Evolutionary conservation across 176 grass and related monocot species (phyloP).

Genomic region (bread wheat (Triticum aestivum)): DNA sequence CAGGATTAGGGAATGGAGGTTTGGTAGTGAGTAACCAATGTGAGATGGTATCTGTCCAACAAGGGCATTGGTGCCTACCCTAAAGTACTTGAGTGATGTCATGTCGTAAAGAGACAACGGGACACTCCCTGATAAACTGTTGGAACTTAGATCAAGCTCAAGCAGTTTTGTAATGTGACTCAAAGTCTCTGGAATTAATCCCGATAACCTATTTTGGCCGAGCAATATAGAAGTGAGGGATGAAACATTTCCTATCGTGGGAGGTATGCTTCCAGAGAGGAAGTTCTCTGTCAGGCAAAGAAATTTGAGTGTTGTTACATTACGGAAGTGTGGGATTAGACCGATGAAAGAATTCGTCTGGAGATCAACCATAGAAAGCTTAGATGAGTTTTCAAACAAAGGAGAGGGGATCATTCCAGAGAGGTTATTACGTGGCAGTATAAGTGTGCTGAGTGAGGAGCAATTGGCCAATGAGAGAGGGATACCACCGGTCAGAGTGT

Average conservation of each 20-base stretch:
- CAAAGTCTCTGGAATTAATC: constrained; percentile 6
- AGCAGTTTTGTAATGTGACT: neutral
- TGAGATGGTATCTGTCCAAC: constrained; percentile 1
- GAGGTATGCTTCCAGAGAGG: constrained; percentile 26
- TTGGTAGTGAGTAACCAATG: neutral
- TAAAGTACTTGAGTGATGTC: neutral
- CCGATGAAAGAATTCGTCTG: constrained; percentile 15
- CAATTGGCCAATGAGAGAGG: neutral
- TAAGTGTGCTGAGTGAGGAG: neutral
- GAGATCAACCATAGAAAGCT: constrained; percentile 9
- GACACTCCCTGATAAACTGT: constrained; percentile 6
- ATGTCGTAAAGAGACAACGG: neutral
- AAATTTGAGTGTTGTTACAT: neutral
- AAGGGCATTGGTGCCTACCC: constrained; percentile 10
- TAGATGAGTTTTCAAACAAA: neutral
- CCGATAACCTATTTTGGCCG: constrained; percentile 7
- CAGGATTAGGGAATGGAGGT: neutral
- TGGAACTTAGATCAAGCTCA: constrained; percentile 22
- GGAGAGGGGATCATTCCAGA: neutral
- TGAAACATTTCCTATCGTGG: constrained; percentile 29
- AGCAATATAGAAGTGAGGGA: neutral
- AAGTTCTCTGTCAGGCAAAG: neutral
- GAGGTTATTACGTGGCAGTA: constrained; percentile 16
- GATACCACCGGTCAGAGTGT: constrained; percentile 3
- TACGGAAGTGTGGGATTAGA: neutral